Evolutionary conservation across 2,329 filamentous ascomycete species (phyloP).

Genomic region (Diatrype stigma): DNA sequence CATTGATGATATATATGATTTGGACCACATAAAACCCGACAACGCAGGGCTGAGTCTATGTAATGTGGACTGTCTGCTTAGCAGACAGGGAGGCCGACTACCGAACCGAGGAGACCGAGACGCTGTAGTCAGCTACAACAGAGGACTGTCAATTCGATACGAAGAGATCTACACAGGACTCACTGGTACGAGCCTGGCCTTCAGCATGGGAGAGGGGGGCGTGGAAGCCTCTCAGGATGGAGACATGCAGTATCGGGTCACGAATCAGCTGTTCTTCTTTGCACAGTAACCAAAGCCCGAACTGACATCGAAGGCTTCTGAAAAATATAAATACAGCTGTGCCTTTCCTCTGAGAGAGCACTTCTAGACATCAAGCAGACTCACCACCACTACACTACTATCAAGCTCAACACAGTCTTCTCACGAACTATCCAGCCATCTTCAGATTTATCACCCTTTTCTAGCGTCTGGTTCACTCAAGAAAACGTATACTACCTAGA

Average conservation of each 20-base stretch:
- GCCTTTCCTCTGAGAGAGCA: neutral
- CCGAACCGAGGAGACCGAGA: neutral
- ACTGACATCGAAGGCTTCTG: neutral
- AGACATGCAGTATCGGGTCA: no score
- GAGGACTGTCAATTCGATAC: neutral
- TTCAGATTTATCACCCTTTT: neutral
- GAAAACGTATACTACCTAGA: neutral
- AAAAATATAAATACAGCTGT: neutral
- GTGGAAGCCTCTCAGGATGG: no score
- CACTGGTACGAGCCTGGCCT: no score
- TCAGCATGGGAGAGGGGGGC: no score
- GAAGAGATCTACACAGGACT: neutral
- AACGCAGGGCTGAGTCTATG: no score
- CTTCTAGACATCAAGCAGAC: neutral
- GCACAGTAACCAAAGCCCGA: no score
- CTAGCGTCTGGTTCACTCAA: neutral
- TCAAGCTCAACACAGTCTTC: neutral
- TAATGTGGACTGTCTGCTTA: no score
- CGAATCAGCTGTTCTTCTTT: no score
- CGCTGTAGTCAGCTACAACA: neutral
- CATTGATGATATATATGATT: no score
- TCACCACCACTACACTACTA: neutral
- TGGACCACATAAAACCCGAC: no score
- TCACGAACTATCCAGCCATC: neutral
- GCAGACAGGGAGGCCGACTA: no score